phyloP scores from a whole-genome alignment of 1,284 basidiomycete genomes.

The Albatrellus sp. region DNA sequence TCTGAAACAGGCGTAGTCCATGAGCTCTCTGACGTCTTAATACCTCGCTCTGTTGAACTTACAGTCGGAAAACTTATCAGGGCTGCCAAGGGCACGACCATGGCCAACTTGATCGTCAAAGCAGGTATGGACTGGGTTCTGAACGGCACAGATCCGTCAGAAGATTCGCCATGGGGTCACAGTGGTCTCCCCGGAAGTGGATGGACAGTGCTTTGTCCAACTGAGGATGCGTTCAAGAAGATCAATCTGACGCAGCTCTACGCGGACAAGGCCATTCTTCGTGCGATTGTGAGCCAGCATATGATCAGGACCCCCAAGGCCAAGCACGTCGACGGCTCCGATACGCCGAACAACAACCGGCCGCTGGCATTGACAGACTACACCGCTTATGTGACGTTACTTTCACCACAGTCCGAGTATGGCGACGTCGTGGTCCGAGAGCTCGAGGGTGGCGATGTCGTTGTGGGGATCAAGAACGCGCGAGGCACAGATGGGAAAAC shows the following conservation, averaged over 20 bases:
- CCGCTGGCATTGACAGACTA: slow-evolving; percentile 66
- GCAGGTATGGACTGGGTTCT: slow-evolving; percentile 86
- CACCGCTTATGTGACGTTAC: slow-evolving; percentile 64
- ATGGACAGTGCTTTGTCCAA: slow-evolving; percentile 84
- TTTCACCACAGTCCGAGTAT: slow-evolving; percentile 48
- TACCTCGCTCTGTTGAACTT: slow-evolving; percentile 81
- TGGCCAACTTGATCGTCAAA: slow-evolving; percentile 73
- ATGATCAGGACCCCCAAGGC: slow-evolving; percentile 51
- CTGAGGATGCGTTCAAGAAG: slow-evolving; percentile 86
- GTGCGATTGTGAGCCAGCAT: slow-evolving; percentile 76
- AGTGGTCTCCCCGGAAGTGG: slow-evolving; percentile 34
- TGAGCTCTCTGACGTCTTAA: slow-evolving; percentile 76
- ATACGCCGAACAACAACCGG: slow-evolving; percentile 45
- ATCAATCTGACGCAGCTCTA: slow-evolving; percentile 77
- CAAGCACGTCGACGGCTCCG: slow-evolving; percentile 16
- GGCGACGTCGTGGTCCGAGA: slow-evolving; percentile 74
- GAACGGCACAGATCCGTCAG: slow-evolving; percentile 69
- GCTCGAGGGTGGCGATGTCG: slow-evolving; percentile 38
- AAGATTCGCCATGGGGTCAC: slow-evolving; percentile 47
- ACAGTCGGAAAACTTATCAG: slow-evolving; percentile 83
- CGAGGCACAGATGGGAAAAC: slow-evolving; percentile 58
- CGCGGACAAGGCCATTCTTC: slow-evolving; percentile 45
- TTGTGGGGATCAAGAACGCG: slow-evolving; percentile 88
- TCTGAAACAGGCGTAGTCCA: slow-evolving; percentile 90
- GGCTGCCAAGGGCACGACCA: slow-evolving; percentile 80